phyloP scores from a whole-genome alignment of 306 rosid genomes.

The Vachellia collinsii region DNA sequence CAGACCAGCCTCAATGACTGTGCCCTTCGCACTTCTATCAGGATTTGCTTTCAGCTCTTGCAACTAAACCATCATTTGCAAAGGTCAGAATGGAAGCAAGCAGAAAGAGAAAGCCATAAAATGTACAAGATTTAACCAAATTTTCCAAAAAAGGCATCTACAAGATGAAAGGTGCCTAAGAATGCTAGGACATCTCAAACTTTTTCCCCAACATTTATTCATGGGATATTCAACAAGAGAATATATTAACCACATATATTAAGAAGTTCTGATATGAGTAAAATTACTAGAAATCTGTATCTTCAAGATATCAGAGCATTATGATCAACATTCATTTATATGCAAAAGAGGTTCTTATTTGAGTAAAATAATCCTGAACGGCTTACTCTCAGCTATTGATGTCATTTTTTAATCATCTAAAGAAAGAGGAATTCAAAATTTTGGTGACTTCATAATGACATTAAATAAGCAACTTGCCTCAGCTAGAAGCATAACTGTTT shows the following conservation, averaged over 20 bases:
- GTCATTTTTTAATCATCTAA: slow-evolving; percentile 27
- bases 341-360: not conserved
- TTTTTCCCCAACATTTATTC: not conserved
- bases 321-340: slow-evolving; percentile 13
- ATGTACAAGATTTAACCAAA: slow-evolving; percentile 24
- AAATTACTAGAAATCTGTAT: not conserved
- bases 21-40: slow-evolving; percentile 87
- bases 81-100: slow-evolving; percentile 43
- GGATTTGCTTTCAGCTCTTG: slow-evolving; percentile 99
- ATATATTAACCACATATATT: slow-evolving; percentile 4
- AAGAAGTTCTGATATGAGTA: not conserved
- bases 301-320: slow-evolving; percentile 4
- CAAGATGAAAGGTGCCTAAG: slow-evolving; percentile 6
- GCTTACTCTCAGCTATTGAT: slow-evolving; percentile 23
- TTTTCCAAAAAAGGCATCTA: slow-evolving; percentile 22
- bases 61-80: slow-evolving; percentile 60
- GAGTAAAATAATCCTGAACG: not conserved
- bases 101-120: slow-evolving; percentile 19
- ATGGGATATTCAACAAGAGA: slow-evolving; percentile 9
- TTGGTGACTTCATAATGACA: slow-evolving; percentile 2
- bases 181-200: slow-evolving; percentile 2
- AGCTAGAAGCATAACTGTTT: slow-evolving; percentile 92
- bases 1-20: slow-evolving; percentile 92
- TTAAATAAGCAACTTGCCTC: slow-evolving; percentile 65
- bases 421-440: slow-evolving; percentile 14